phyloP scores from a whole-genome alignment of 768 basidiomycete species.

The Termitomyces sp. region DNA sequence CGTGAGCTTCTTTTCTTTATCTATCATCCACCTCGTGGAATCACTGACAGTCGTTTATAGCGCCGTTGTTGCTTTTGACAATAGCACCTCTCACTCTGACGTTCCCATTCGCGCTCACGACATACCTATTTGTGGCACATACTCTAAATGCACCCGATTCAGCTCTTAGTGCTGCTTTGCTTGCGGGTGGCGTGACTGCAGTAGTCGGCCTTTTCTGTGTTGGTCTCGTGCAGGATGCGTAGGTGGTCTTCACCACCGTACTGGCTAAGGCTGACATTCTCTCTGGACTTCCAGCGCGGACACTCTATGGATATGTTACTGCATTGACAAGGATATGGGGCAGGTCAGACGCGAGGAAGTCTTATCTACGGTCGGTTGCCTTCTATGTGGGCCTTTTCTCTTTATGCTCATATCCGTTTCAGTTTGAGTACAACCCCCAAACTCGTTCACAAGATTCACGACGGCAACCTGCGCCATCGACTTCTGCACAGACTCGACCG shows the following conservation, averaged over 20 bases:
- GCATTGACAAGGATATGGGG: conserved; percentile 41
- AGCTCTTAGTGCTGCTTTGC: conserved; percentile 68
- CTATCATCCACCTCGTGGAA: background rate
- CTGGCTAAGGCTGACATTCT: background rate
- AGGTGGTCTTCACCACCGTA: conserved; percentile 14
- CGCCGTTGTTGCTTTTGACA: conserved; percentile 67
- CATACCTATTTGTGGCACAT: conserved; percentile 89
- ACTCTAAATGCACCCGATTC: conserved; percentile 63
- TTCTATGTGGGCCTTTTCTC: background rate
- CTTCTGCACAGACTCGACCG: conserved; percentile 1
- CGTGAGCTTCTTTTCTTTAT: conserved; percentile 35
- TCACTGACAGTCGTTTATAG: conserved; percentile 21
- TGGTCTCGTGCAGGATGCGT: conserved; percentile 70
- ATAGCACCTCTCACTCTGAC: conserved; percentile 75
- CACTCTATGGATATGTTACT: conserved; percentile 43
- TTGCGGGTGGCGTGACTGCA: conserved; percentile 76
- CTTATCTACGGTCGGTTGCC: conserved; percentile 28
- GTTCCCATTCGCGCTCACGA: conserved; percentile 73
- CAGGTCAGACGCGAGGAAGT: conserved; percentile 36
- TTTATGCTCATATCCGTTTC: background rate
- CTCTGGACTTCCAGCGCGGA: conserved; percentile 28
- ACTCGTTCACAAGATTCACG: conserved; percentile 8
- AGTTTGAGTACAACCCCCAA: conserved; percentile 30
- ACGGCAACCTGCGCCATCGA: conserved; percentile 3
- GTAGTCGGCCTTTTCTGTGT: conserved; percentile 81